Base-by-base conservation (phyloP, 163 green algal species). In the Scenedesmus sp. region DNA sequence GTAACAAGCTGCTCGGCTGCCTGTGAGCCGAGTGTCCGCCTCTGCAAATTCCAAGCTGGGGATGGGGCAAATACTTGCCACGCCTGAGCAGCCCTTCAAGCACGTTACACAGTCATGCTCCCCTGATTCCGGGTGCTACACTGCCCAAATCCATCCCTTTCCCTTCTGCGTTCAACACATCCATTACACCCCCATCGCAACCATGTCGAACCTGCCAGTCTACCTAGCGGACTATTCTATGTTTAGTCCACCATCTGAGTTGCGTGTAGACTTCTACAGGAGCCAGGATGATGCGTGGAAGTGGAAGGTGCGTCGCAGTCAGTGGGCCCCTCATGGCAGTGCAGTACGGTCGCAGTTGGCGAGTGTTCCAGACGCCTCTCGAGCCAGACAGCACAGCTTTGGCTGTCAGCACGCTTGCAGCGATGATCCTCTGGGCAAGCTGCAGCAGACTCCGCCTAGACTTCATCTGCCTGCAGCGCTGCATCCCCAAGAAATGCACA, bases 141-240 rank as follows among this genome's bases (percentile, higher is more conserved):
- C 43, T 61, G 26, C 79, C 22, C 79, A 35, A 56, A 35, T 24
- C n/a, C 79, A 59, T 61, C 79, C 10, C 79, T 42, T 40, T 40
- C 43, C 30, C 42, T 18, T 43, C 43, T 1, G 43, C 10, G 65
- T 37, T 40, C 79, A 85, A 24, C 73, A 83, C 73, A 84, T 59
- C 43, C 79, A 65, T 68, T 26, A 40, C 79, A 59, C 24, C 79
- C 79, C 42, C 37, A 53, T 83, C 79, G 79, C 43, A 37, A 35
- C 49, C 82, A 90, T 90, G 85, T 51, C 85, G 6, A 44, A 84
- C 53, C n/a, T 84, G 51, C 85, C 85, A 83, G 65, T 90, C 30
- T 90, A 90, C 68, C 46, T 90, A 43, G 85, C 35, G 37, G 85
- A 90, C 33, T 90, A 51, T 12, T 46, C 85, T 18, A 73, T 51